A percentile compares a stretch with the other conserved stretches of the same genome.
Evolutionary conservation across 257 asterid species (phyloP).

Genomic region (Nyctanthes arbortristis): DNA sequence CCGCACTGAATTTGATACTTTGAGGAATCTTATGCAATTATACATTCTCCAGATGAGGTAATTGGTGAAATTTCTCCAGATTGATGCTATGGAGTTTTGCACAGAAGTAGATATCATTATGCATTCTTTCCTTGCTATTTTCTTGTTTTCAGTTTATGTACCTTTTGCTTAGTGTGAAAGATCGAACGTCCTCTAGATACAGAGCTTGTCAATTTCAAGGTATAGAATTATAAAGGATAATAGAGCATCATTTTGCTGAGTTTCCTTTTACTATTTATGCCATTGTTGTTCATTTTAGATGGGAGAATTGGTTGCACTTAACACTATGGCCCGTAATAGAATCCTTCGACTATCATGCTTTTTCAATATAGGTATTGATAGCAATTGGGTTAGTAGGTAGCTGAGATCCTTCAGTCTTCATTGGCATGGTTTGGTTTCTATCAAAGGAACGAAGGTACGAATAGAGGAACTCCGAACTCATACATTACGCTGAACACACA

Average conservation of each 20-base stretch:
- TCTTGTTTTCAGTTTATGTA: slow-evolving; percentile 3
- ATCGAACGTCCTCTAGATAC: background rate
- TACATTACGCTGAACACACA: too few species aligned
- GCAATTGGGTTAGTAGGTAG: too few species aligned
- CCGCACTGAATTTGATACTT: slow-evolving; percentile 2
- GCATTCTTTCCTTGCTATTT: background rate
- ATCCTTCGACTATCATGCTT: background rate
- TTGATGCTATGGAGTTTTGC: background rate
- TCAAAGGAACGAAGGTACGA: too few species aligned
- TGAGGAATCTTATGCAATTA: background rate
- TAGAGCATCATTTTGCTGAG: background rate
- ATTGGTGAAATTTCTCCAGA: background rate
- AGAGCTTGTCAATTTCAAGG: background rate
- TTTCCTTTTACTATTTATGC: background rate
- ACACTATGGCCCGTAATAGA: background rate
- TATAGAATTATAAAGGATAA: too few species aligned
- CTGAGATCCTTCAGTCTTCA: too few species aligned
- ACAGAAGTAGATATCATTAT: background rate
- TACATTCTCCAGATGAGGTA: background rate
- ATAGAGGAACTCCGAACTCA: too few species aligned
- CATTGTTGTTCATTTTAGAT: background rate
- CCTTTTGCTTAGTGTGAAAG: background rate
- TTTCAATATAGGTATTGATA: background rate
- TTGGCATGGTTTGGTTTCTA: too few species aligned
- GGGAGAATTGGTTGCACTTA: background rate